These are phyloP conservation scores for Coelastrella sp. DNA, from an alignment of 139 green algal genomes.

Conservation along the genomic window DNA sequence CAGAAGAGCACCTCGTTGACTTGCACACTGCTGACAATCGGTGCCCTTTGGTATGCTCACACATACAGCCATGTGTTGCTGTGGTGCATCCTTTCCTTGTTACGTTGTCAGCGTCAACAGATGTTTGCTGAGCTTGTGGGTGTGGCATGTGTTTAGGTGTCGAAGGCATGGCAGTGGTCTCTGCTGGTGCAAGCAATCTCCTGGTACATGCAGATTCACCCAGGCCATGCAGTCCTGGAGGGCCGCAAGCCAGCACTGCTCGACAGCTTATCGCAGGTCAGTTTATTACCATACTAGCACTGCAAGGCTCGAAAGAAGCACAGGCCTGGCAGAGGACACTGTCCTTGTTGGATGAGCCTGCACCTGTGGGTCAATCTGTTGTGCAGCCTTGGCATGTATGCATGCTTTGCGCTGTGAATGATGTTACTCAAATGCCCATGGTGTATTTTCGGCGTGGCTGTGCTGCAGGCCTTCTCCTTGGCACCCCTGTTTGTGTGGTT, in stretches of 20 bases:
- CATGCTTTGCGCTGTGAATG: not conserved
- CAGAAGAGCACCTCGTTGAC: not conserved
- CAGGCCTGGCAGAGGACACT: not conserved
- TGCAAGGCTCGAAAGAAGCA: too few species aligned
- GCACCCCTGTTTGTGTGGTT: conserved; percentile 90
- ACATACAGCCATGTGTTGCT: not conserved
- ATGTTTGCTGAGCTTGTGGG: not conserved
- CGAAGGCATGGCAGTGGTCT: conserved; percentile 68
- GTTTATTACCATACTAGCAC: not conserved
- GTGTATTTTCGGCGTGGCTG: not conserved
- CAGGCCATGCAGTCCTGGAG: conserved; percentile 83
- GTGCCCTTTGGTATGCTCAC: not conserved
- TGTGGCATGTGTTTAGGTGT: conserved; percentile 52
- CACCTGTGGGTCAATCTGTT: not conserved
- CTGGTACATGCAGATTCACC: conserved; percentile 64
- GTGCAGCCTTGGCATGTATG: not conserved
- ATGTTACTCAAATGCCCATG: not conserved
- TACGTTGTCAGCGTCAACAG: not conserved
- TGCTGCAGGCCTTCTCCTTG: conserved; percentile 64
- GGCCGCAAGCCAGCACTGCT: conserved; percentile 80
- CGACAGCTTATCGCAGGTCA: conserved; percentile 84
- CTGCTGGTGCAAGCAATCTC: conserved; percentile 62
- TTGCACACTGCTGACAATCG: not conserved
- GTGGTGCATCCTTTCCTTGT: not conserved
- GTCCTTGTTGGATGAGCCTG: not conserved